Conservation (phyloP, 495 filamentous ascomycete species). For the Neurospora sp. region DNA sequence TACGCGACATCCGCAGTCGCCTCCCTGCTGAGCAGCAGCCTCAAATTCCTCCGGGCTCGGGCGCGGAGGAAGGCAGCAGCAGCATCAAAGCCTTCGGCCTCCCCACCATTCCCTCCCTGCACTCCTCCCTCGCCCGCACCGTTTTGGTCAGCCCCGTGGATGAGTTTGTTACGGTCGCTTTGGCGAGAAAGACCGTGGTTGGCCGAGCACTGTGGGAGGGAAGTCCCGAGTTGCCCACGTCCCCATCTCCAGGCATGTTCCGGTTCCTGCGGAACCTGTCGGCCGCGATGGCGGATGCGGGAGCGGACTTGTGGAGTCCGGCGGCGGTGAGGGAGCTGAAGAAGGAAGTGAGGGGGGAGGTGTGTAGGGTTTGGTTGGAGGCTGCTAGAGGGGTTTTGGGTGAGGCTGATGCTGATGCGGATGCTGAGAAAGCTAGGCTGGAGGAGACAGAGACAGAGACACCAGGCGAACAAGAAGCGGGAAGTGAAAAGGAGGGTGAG, state of each 20-base stretch:
- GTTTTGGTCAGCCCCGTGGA: conserved; percentile 29
- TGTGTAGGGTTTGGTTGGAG: conserved; percentile 33
- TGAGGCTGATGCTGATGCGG: no score
- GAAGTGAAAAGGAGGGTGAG: not conserved
- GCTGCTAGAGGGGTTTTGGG: conserved; percentile 15
- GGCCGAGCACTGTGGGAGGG: conserved; percentile 62
- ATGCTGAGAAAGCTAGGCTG: no score
- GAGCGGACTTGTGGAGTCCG: conserved; percentile 76
- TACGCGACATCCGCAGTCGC: conserved; percentile 62
- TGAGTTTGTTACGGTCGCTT: conserved; percentile 25
- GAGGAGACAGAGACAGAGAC: no score
- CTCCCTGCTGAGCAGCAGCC: conserved; percentile 32
- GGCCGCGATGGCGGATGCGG: conserved; percentile 54
- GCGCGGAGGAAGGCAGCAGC: conserved; percentile 17
- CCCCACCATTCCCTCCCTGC: conserved; percentile 45
- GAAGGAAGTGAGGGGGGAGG: conserved; percentile 31
- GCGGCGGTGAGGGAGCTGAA: conserved; percentile 58
- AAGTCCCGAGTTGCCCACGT: conserved; percentile 62
- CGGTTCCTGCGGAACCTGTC: conserved; percentile 58
- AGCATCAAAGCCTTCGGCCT: conserved; percentile 36
- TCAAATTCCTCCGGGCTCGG: not conserved
- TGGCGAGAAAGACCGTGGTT: conserved; percentile 29
- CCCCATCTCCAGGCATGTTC: conserved; percentile 70
- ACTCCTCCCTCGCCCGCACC: conserved; percentile 38
- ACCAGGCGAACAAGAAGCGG: no score